phyloP scores from a whole-genome alignment of 306 rosid species.

The Herpetospermum pedunculosum region DNA sequence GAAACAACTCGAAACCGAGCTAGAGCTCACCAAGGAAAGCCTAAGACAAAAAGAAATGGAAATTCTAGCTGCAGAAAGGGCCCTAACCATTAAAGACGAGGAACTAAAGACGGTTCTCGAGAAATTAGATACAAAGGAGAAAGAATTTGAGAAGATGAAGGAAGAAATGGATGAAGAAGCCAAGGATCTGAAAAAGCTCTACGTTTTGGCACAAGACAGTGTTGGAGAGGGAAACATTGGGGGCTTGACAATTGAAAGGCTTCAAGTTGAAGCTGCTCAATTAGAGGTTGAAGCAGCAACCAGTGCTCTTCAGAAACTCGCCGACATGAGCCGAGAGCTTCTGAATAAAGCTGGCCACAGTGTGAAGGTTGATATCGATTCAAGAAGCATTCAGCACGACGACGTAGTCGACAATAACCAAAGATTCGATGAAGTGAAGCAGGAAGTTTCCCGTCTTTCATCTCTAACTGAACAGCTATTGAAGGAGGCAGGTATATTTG shows the following conservation, averaged over 20 bases:
- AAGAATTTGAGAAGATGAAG: constrained; percentile 36
- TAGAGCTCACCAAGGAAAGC: constrained; percentile 48
- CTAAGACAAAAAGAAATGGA: constrained; percentile 64
- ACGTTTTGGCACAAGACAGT: constrained; percentile 52
- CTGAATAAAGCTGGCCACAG: constrained; percentile 31
- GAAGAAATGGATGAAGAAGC: constrained; percentile 42
- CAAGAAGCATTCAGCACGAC: constrained; percentile 8
- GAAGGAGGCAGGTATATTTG: constrained; percentile 48
- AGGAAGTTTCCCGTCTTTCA: constrained; percentile 49
- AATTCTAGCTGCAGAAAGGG: constrained; percentile 53
- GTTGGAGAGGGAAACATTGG: constrained; percentile 37
- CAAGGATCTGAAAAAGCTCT: constrained; percentile 35
- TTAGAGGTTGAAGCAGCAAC: constrained; percentile 74
- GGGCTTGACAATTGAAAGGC: constrained; percentile 65
- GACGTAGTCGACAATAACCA: background rate
- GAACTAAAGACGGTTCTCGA: constrained; percentile 56
- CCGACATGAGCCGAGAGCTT: constrained; percentile 52
- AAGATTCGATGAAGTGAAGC: constrained; percentile 31
- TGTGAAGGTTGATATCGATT: constrained; percentile 30
- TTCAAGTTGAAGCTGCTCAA: constrained; percentile 75
- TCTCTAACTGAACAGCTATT: constrained; percentile 63
- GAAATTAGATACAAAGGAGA: constrained; percentile 50
- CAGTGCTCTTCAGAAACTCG: constrained; percentile 57
- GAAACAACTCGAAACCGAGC: constrained; percentile 50
- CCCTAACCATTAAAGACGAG: constrained; percentile 59